Conservation (phyloP, 2,329 filamentous ascomycete genomes). For the Talaromyces verruculosus region DNA sequence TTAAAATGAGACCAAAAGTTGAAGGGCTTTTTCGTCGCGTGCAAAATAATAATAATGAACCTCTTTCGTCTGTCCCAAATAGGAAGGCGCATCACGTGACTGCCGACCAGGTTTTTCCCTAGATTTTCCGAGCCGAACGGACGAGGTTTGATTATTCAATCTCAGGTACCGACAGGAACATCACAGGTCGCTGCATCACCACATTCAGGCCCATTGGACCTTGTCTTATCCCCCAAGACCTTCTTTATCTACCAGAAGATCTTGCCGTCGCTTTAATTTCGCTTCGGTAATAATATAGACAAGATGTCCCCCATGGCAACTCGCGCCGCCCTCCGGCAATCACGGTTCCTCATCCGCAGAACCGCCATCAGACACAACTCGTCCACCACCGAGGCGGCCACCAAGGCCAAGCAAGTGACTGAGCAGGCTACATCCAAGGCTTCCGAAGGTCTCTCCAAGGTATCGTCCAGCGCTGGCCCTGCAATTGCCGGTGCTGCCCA, state of each 20-base stretch:
- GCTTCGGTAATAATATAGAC: constrained; percentile 25
- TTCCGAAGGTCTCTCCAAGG: constrained; percentile 77
- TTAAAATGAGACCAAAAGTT: too few relatives aligned
- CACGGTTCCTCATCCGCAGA: constrained; percentile 48
- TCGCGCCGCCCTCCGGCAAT: constrained; percentile 49
- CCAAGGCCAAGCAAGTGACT: constrained; percentile 47
- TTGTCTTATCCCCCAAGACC: constrained; percentile 34
- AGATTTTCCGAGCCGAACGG: constrained; percentile 40
- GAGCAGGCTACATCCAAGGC: constrained; percentile 60
- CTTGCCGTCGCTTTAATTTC: constrained; percentile 30
- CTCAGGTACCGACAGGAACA: constrained; percentile 36
- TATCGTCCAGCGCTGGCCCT: constrained; percentile 75
- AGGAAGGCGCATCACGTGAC: constrained; percentile 16
- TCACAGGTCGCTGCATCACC: constrained; percentile 26
- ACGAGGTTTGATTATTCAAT: constrained; percentile 37
- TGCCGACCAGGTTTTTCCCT: constrained; percentile 33
- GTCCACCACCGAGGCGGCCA: constrained; percentile 46
- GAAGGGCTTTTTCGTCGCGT: too few relatives aligned
- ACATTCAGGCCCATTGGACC: constrained; percentile 43
- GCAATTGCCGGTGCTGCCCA: constrained; percentile 72
- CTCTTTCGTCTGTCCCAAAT: not conserved
- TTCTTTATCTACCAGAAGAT: constrained; percentile 27
- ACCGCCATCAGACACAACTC: constrained; percentile 50
- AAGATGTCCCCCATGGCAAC: constrained; percentile 47
- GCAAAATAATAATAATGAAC: too few relatives aligned